Conservation (phyloP, 2,329 filamentous ascomycete species). For the Whalleya microplaca region DNA sequence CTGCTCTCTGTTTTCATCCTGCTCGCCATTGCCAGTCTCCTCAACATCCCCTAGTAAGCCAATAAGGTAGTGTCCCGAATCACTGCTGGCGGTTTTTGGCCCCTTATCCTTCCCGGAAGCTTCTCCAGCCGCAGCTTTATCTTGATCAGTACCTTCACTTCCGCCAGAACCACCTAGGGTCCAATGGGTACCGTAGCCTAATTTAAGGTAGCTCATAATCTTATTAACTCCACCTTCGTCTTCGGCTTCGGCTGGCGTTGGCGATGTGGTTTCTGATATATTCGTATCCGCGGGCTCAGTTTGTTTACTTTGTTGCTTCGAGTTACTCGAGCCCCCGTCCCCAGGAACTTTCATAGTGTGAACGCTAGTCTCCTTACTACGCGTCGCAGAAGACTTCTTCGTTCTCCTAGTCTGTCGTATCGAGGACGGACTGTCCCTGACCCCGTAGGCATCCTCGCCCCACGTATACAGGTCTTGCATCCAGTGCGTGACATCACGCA, state of each 20-base stretch:
- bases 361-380: conserved; percentile 6
- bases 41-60: conserved; percentile 69
- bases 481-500: conserved; percentile 80
- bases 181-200: conserved; percentile 72
- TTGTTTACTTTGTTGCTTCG: conserved; percentile 8
- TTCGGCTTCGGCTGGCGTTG: conserved; percentile 17
- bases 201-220: conserved; percentile 66
- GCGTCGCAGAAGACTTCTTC: conserved; percentile 31
- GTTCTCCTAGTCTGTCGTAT: conserved; percentile 55
- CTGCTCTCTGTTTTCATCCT: conserved; percentile 34
- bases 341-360: conserved; percentile 16
- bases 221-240: conserved; percentile 53
- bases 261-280: conserved; percentile 3
- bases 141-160: conserved; percentile 17
- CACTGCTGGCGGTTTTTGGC: conserved; percentile 17
- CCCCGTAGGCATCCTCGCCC: conserved; percentile 83
- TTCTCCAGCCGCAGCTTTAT: conserved; percentile 12
- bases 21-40: conserved; percentile 41
- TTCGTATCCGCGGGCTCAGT: conserved; percentile 5
- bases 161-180: conserved; percentile 44
- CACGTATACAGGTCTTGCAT: conserved; percentile 85
- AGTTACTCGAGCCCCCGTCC: conserved; percentile 1
- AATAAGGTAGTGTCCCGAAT: conserved; percentile 62
- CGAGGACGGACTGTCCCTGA: conserved; percentile 76
- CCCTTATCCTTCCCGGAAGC: conserved; percentile 6